phyloP scores from a whole-genome alignment of 371 early-diverging fungal species.

The Haplosporangium sp. region DNA sequence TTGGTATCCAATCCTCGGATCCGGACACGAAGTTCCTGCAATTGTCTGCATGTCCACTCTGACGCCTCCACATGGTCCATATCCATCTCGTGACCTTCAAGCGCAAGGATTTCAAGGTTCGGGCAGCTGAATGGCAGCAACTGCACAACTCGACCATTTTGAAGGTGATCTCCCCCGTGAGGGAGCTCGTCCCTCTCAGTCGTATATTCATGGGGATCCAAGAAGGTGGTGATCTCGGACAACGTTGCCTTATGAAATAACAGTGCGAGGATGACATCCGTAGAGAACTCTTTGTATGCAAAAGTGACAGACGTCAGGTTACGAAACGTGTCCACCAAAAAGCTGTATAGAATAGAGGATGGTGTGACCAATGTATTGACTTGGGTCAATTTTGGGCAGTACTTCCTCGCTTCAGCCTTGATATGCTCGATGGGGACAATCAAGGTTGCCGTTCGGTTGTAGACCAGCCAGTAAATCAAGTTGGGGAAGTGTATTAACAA shows the following conservation, averaged over 20 bases:
- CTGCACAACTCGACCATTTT: too few species aligned
- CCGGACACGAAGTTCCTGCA: constrained; percentile 9
- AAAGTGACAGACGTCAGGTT: background rate
- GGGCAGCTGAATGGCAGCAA: constrained; percentile 3
- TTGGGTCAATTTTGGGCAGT: background rate
- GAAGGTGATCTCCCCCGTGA: too few species aligned
- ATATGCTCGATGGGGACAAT: constrained; percentile 2
- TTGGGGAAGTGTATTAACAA: constrained; percentile 11
- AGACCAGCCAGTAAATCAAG: background rate
- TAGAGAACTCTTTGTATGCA: background rate
- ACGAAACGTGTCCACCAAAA: background rate
- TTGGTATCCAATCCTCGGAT: constrained; percentile 23
- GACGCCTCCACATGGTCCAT: constrained; percentile 22
- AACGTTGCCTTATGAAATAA: constrained; percentile 4
- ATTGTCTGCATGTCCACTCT: constrained; percentile 10
- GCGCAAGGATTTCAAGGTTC: background rate
- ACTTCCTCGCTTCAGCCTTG: background rate
- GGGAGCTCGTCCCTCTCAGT: too few species aligned
- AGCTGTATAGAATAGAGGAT: background rate
- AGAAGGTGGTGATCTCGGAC: constrained; percentile 4
- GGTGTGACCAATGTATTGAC: background rate
- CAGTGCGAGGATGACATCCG: background rate
- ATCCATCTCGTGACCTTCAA: constrained; percentile 8
- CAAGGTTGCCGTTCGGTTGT: background rate
- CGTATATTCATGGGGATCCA: constrained; percentile 65